Evolutionary conservation across 495 filamentous ascomycete genomes (phyloP).

Genomic region (Tuber borchii): DNA sequence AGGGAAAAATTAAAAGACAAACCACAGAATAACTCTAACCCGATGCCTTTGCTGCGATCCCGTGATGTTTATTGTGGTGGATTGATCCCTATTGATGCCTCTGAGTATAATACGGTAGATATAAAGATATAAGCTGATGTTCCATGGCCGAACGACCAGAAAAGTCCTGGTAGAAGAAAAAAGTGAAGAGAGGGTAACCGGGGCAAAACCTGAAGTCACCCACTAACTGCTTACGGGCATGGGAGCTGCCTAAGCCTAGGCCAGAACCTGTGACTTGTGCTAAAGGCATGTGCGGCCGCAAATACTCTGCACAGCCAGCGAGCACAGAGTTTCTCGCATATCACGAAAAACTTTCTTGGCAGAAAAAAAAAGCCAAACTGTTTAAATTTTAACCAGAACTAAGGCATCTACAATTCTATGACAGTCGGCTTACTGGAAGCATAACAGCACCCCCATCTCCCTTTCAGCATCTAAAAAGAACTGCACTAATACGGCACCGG

Average conservation of each 20-base stretch:
- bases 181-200: neutral
- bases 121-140: neutral
- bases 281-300: neutral
- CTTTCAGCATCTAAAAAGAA: neutral
- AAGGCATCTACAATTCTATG: neutral
- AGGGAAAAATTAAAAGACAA: neutral
- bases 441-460: neutral
- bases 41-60: neutral
- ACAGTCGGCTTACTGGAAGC: neutral
- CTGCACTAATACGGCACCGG: neutral
- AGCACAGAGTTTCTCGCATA: neutral
- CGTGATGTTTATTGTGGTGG: neutral
- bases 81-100: neutral
- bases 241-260: neutral
- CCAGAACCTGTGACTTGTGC: neutral
- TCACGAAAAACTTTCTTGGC: neutral
- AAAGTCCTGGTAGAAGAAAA: neutral
- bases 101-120: no score
- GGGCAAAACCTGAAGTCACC: neutral
- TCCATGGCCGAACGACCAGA: neutral
- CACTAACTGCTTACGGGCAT: neutral
- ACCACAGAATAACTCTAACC: neutral
- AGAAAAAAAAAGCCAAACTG: neutral
- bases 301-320: neutral
- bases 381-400: neutral